Evolutionary conservation across 805 yeast species (phyloP).

Genomic region (Spathaspora passalidarum): DNA sequence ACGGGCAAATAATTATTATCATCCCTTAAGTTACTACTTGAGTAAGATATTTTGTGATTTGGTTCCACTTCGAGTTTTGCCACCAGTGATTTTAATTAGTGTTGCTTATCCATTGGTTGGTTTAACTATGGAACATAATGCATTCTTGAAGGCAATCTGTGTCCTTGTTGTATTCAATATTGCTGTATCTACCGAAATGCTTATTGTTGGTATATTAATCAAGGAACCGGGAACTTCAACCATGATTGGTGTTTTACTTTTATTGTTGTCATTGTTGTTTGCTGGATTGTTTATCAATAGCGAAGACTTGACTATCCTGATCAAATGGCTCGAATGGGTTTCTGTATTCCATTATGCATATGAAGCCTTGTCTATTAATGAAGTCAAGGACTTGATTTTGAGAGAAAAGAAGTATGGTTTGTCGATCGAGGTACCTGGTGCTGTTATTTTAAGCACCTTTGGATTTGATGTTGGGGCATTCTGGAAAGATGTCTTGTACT

Average conservation of each 20-base stretch:
- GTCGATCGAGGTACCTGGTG: conserved; percentile 95
- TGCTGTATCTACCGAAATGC: conserved; percentile 79
- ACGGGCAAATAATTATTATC: conserved; percentile 91
- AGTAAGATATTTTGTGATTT: conserved; percentile 89
- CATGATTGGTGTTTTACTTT: conserved; percentile 76
- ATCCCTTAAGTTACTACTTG: conserved; percentile 78
- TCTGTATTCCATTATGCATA: conserved; percentile 95
- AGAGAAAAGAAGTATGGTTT: conserved; percentile 89
- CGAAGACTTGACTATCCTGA: conserved; percentile 48
- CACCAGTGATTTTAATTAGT: conserved; percentile 77
- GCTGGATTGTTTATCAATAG: conserved; percentile 93
- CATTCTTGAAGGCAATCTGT: conserved; percentile 64
- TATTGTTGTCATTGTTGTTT: conserved; percentile 82
- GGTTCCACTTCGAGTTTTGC: conserved; percentile 87
- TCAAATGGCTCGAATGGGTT: conserved; percentile 75
- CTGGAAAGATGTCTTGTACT: conserved; percentile 58
- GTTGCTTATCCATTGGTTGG: conserved; percentile 91
- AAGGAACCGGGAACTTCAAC: conserved; percentile 93
- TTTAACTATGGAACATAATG: conserved; percentile 70
- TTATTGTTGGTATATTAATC: conserved; percentile 83
- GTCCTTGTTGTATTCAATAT: conserved; percentile 81
- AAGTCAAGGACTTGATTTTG: conserved; percentile 80
- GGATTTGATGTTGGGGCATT: conserved; percentile 86
- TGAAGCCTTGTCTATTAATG: conserved; percentile 89
- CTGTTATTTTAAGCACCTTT: conserved; percentile 91